phyloP scores from a whole-genome alignment of 106 monocot species.

The Platanthera guangdongensis region DNA sequence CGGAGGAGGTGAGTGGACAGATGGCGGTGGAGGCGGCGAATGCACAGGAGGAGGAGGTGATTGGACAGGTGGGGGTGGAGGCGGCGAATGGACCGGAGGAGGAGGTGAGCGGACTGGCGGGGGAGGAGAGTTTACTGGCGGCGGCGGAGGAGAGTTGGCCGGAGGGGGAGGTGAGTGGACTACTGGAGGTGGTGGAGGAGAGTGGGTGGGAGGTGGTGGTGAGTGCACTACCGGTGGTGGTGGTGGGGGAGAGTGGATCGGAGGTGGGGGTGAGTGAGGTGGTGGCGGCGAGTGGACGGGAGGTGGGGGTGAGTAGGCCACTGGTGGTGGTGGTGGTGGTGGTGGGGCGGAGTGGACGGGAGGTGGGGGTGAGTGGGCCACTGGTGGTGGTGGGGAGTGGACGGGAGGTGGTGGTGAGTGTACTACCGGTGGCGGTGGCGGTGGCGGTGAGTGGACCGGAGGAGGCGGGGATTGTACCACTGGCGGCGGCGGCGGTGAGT shows the following conservation, averaged over 20 bases:
- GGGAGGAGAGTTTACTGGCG: not conserved
- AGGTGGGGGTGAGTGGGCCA: not conserved
- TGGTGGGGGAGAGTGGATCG: not conserved
- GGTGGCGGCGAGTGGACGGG: conserved; percentile 1
- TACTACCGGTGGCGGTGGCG: not conserved
- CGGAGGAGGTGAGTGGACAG: not conserved
- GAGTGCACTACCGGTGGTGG: not conserved
- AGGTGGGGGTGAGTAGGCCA: not conserved
- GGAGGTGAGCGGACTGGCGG: not conserved
- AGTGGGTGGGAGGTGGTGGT: conserved; percentile 4
- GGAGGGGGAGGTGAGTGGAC: not conserved
- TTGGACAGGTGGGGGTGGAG: not conserved
- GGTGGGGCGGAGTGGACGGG: not conserved
- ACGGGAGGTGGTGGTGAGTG: not conserved
- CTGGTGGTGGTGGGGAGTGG: not conserved
- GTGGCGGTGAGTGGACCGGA: not conserved
- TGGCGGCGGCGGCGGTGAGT: conserved; percentile 8
- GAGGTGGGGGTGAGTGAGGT: not conserved
- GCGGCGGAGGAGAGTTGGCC: not conserved
- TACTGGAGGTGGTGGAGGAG: conserved; percentile 5
- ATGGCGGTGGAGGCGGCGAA: not conserved
- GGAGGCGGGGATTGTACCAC: not conserved
- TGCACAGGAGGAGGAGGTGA: not conserved
- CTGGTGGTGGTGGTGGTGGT: conserved; percentile 4
- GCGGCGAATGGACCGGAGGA: not conserved